Conservation (phyloP, 1,284 basidiomycete species). For the Melampsora americana region DNA sequence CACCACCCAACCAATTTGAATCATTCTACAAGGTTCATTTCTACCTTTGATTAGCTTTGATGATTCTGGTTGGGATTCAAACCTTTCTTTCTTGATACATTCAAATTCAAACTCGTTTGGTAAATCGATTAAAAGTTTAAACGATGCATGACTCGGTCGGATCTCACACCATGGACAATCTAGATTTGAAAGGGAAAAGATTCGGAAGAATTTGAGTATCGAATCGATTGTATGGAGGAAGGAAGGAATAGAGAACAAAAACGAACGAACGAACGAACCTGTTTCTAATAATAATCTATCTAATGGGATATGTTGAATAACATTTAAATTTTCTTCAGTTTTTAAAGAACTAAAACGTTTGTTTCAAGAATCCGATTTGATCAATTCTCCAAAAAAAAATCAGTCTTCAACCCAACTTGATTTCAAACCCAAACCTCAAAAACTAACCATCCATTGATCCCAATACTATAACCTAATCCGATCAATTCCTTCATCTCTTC, state of each 20-base stretch:
- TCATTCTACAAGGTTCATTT: constrained; percentile 73
- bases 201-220: no score
- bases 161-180: constrained; percentile 60
- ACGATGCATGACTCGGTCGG: constrained; percentile 71
- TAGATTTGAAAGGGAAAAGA: constrained; percentile 9
- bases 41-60: constrained; percentile 73
- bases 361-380: not conserved
- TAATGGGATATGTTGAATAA: constrained; percentile 64
- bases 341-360: constrained; percentile 66
- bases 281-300: constrained; percentile 75
- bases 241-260: no score
- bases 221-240: no score
- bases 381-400: no score
- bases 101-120: constrained; percentile 54
- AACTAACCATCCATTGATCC: constrained; percentile 43
- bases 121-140: constrained; percentile 61
- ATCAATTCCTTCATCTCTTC: constrained; percentile 71
- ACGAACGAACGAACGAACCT: no score
- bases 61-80: constrained; percentile 51
- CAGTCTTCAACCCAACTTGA: no score
- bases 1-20: constrained; percentile 73
- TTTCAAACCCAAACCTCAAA: no score
- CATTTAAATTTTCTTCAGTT: constrained; percentile 68
- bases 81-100: constrained; percentile 65
- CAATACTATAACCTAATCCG: constrained; percentile 49